Conservation (phyloP, 2,329 filamentous ascomycete genomes). For the Alternaria gansuensis region DNA sequence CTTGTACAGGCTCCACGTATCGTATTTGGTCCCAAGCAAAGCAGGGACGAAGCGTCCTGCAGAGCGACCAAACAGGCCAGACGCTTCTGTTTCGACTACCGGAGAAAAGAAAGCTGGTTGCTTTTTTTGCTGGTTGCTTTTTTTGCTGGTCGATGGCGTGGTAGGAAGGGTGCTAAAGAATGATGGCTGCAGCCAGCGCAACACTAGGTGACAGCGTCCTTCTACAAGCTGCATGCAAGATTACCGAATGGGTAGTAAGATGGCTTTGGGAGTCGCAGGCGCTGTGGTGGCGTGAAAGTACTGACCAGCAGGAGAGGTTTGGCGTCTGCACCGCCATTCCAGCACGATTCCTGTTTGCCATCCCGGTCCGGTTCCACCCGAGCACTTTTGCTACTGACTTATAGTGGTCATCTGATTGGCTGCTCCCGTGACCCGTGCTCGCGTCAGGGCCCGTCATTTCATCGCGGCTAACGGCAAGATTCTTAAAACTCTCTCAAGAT, state of each 20-base stretch:
- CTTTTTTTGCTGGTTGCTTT: too few species aligned
- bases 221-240: slow-evolving; percentile 6
- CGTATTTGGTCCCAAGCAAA: slow-evolving; percentile 14
- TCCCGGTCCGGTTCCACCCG: slow-evolving; percentile 34
- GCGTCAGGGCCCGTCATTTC: slow-evolving; percentile 23
- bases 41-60: slow-evolving; percentile 23
- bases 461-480: slow-evolving; percentile 28
- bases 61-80: slow-evolving; percentile 13
- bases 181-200: neutral
- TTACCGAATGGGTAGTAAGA: slow-evolving; percentile 8
- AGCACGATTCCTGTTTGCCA: slow-evolving; percentile 15
- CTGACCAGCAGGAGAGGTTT: neutral
- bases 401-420: slow-evolving; percentile 27
- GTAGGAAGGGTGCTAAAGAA: neutral
- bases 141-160: neutral
- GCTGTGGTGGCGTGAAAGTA: slow-evolving; percentile 4
- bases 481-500: slow-evolving; percentile 19
- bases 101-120: neutral
- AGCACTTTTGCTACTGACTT: slow-evolving; percentile 25
- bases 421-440: slow-evolving; percentile 15
- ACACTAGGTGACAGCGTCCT: slow-evolving; percentile 15
- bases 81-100: slow-evolving; percentile 5
- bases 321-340: slow-evolving; percentile 9
- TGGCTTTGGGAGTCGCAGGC: neutral
- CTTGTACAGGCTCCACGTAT: slow-evolving; percentile 18